Evolutionary conservation across 129 eudicot genomes (phyloP).

Genomic region (Tagetes patula): DNA sequence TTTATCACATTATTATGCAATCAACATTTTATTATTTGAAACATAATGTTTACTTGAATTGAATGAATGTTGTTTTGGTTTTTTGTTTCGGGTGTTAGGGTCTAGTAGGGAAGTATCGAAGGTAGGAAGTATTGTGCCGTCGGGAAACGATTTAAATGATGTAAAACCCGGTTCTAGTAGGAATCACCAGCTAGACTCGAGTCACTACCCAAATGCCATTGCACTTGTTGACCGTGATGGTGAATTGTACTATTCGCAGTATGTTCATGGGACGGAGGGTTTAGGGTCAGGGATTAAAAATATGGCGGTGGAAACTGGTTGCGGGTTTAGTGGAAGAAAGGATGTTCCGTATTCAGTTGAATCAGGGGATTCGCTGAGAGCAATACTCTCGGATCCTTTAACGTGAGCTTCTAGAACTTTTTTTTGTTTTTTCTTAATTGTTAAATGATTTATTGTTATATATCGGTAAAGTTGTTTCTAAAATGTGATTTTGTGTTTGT

Average conservation of each 20-base stretch:
- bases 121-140: conserved; percentile 42
- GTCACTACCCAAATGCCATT: conserved; percentile 40
- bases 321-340: conserved; percentile 78
- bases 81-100: conserved; percentile 28
- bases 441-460: neutral
- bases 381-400: conserved; percentile 75
- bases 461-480: neutral
- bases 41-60: neutral
- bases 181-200: conserved; percentile 37
- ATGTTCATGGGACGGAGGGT: conserved; percentile 55
- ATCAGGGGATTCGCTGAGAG: conserved; percentile 68
- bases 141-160: conserved; percentile 42
- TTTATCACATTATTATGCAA: neutral
- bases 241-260: conserved; percentile 52
- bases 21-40: neutral
- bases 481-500: conserved; percentile 27
- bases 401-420: conserved; percentile 54
- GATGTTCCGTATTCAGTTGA: conserved; percentile 54
- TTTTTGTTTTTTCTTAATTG: neutral
- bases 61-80: conserved; percentile 10
- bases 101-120: conserved; percentile 46
- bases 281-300: conserved; percentile 58
- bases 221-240: conserved; percentile 57
- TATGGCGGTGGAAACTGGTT: conserved; percentile 50
- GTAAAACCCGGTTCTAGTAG: conserved; percentile 41